A percentile compares a stretch with the other conserved stretches of the same genome.
Conservation (phyloP, 306 rosid species). For the Rubus parviflorus region DNA sequence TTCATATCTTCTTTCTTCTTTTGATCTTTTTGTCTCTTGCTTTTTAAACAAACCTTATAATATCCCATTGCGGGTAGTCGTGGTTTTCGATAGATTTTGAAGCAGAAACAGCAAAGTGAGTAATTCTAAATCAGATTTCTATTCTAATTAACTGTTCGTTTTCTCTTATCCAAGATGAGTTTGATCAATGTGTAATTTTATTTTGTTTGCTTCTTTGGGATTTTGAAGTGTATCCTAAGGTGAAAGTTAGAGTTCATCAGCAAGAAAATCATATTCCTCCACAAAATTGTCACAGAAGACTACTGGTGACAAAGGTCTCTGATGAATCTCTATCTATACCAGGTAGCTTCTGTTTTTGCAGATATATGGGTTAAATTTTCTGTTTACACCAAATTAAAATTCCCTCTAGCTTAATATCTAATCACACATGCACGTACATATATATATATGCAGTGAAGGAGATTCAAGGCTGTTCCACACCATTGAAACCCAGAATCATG, state of each 20-base stretch:
- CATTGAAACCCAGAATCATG: slow-evolving; percentile 33
- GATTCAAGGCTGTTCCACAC: slow-evolving; percentile 22
- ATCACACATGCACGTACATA: neutral
- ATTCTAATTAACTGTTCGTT: neutral
- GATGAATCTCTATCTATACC: slow-evolving; percentile 21
- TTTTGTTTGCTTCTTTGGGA: neutral
- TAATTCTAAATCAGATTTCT: neutral
- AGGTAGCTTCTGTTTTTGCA: neutral
- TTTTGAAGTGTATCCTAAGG: slow-evolving; percentile 53
- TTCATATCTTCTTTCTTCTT: neutral
- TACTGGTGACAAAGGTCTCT: slow-evolving; percentile 15
- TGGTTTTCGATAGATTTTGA: neutral
- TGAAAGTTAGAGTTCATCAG: slow-evolving; percentile 43
- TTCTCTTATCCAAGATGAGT: neutral
- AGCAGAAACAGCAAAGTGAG: slow-evolving; percentile 15
- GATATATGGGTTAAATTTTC: neutral
- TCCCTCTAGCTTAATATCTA: neutral
- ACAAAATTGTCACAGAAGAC: slow-evolving; percentile 24
- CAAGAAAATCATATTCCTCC: slow-evolving; percentile 34
- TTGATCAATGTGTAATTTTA: neutral
- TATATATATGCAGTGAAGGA: slow-evolving; percentile 29
- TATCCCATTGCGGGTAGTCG: neutral
- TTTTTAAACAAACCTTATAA: neutral
- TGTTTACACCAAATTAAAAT: neutral
- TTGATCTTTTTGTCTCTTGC: neutral